A percentile compares a stretch with the other conserved stretches of the same genome.
Evolutionary conservation across 768 basidiomycete genomes (phyloP).

Genomic region (Symmetrospora coprosmae): DNA sequence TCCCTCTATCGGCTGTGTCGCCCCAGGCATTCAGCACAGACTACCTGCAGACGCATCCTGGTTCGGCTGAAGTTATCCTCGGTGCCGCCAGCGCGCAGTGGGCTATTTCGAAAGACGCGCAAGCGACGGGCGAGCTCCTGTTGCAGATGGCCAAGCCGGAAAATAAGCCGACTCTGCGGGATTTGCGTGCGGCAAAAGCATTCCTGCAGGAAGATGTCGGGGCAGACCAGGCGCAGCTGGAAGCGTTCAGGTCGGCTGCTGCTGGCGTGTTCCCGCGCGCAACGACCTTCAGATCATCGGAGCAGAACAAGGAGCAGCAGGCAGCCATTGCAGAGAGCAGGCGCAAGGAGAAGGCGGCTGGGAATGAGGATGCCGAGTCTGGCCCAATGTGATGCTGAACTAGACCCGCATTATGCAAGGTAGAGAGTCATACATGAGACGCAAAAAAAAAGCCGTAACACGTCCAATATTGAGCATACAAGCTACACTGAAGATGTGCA

Average conservation of each 20-base stretch:
- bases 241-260: neutral
- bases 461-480: too few relatives aligned
- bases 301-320: neutral
- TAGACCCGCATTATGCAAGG: too few relatives aligned
- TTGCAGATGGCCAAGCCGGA: neutral
- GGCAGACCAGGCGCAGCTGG: neutral
- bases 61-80: neutral
- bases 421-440: too few relatives aligned
- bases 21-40: neutral
- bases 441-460: too few relatives aligned
- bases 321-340: neutral
- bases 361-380: slow-evolving; percentile 17
- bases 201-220: neutral
- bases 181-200: neutral
- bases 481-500: too few relatives aligned
- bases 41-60: slow-evolving; percentile 10
- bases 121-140: neutral
- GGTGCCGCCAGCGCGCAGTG: slow-evolving; percentile 8
- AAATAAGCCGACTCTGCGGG: neutral
- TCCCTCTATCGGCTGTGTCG: neutral
- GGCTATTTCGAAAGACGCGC: neutral
- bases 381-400: too few relatives aligned
- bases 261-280: neutral
- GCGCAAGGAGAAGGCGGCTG: slow-evolving; percentile 10
- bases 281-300: neutral